Conservation (phyloP, 192 early-diverging fungal genomes). For the Coemansia sp. region DNA sequence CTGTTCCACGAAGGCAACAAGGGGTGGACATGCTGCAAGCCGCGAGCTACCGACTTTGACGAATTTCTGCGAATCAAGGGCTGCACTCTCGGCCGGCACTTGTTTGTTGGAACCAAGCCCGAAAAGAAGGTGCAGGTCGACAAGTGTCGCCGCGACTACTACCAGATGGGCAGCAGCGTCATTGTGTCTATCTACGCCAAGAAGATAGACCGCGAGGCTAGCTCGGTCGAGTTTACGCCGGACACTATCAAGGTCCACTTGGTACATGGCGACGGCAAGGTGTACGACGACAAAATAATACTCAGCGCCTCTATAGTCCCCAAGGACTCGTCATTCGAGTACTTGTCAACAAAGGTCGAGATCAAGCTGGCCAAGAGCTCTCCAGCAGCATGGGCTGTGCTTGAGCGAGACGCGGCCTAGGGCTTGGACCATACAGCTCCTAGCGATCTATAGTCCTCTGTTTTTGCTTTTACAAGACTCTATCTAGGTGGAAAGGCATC, state of each 20-base stretch:
- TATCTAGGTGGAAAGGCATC: conserved; percentile 13
- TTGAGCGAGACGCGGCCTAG: conserved; percentile 18
- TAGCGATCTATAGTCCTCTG: background rate
- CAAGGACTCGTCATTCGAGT: conserved; percentile 59
- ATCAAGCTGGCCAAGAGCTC: conserved; percentile 69
- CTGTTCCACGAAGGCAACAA: conserved; percentile 99
- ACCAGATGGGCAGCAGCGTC: conserved; percentile 83
- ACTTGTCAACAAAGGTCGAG: conserved; percentile 78
- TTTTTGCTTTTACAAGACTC: background rate
- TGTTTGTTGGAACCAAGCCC: conserved; percentile 71
- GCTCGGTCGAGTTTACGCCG: conserved; percentile 66
- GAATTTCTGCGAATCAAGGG: conserved; percentile 95
- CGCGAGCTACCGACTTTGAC: conserved; percentile 96
- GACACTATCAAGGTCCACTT: conserved; percentile 70
- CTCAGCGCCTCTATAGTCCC: conserved; percentile 77
- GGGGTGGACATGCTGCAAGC: conserved; percentile 95
- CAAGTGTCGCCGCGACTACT: conserved; percentile 87
- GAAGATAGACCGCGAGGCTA: conserved; percentile 71
- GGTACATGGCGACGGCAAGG: conserved; percentile 73
- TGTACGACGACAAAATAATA: conserved; percentile 64
- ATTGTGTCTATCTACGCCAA: conserved; percentile 93
- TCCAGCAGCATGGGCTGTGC: conserved; percentile 28
- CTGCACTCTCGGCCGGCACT: conserved; percentile 85
- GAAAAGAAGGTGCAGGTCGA: conserved; percentile 15
- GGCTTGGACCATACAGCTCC: background rate